Base-by-base conservation (phyloP, 2,329 filamentous ascomycete species). In the Lasiodiplodia hormozganensis region DNA sequence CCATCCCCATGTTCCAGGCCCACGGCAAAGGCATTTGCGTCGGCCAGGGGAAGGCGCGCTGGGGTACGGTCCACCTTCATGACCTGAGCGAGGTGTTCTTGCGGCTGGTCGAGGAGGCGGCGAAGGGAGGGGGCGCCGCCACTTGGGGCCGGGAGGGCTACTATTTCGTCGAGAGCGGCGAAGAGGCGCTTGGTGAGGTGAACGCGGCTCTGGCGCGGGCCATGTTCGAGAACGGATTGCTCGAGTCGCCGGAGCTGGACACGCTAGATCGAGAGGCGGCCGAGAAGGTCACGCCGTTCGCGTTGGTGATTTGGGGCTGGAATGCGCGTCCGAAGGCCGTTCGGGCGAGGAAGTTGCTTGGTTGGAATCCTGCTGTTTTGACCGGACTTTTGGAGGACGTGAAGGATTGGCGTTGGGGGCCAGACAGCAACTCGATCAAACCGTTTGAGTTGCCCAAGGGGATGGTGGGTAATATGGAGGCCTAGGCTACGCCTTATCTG, bases 101-200 rank as follows among this genome's bases (percentile, higher is more conserved):
- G 3, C 23, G 52, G 25, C 76, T 84, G 6, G 81, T 92, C 0
- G 83, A 85, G 0, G 84, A 88, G 57, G 85, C 85, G 7, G 88
- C 88, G 0, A 54, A 54, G 52, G 25, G 25, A 25, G 52, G 52
- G 16, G 52, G 52, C 10, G 11, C 11, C 25, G 76, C 83, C 4
- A 89, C 83, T 16, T 93, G 91, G 84, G 89, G 89, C 1, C 77
- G 77, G 0, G 77, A 86, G 40, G 90, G 83, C n/a, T 93, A 93
- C 72, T 93, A 89, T 79, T 88, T 93, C 70, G 83, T 85, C 8
- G 88, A 90, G 76, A 86, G 85, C 71, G 90, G 88, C 1, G 79
- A 85, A 65, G 87, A 90, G 74, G 79, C 79, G 23, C 93, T 90
- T 90, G 85, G 86, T 4, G 87, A 92, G 18, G 75, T 90, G 8